Base-by-base conservation (phyloP, 2,329 filamentous ascomycete genomes). In the Didymella glomerata region DNA sequence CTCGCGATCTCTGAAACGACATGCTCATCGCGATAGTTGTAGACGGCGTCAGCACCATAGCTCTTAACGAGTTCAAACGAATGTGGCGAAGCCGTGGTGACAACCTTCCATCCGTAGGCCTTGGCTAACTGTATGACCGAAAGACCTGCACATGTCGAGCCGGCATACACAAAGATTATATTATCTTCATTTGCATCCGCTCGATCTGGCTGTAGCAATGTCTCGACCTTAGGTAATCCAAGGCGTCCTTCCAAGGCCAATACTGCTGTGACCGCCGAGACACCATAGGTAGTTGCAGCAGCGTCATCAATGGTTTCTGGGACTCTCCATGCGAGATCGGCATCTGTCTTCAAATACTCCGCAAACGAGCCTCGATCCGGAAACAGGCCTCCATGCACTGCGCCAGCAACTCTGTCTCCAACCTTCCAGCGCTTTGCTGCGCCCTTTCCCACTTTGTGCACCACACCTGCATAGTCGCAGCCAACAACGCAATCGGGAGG, bases 11-110 rank as follows among this genome's bases (percentile, higher is more conserved):
- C 22, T 20, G 47, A 6, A 16, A 18, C 54, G 1, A 42, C 54
- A 10, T 40, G 41, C 2, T 32, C 8, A 10, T 53, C 44, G 25
- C 30, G 48, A 72, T 85, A 84, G 68, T 84, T 79, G 65, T 62
- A 50, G 38, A 61, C 50, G 28, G 42, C 30, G 32, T 54, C 54
- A 0, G 66, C 64, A 27, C 62, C 62, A n/a, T 41, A 62, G 13
- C 32, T 56, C 34, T 64, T 58, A 14, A 62, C 52, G 13, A 67
- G 60, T 10, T 56, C 56, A 45, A 52, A 60, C 6, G 60, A 60
- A 16, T 57, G 59, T 13, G 65, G 62, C 5, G 58, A 62, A 4
- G 54, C 49, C 6, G 62, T 65, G 2, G 49, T 36, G 11, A 64
- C 48, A 9, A 63, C 54, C 9, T 25, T 61, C 36, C 18, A 57